phyloP scores from a whole-genome alignment of 805 yeast genomes.

The Metschnikowia dekortorum region DNA sequence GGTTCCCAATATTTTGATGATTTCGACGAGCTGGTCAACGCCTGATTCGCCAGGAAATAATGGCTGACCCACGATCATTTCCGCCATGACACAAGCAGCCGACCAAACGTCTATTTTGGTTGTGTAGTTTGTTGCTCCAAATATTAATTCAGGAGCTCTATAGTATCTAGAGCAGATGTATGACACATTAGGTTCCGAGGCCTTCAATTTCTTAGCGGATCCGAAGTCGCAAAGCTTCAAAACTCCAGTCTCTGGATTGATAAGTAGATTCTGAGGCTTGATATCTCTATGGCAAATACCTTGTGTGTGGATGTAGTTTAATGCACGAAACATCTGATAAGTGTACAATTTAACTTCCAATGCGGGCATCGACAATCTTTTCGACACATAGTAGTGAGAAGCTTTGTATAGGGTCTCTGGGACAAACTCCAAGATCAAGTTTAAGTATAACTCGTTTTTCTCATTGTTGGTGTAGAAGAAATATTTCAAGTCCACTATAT shows the following conservation, averaged over 20 bases:
- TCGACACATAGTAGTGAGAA: conserved; percentile 73
- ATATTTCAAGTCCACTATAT: conserved; percentile 82
- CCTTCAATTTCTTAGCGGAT: conserved; percentile 84
- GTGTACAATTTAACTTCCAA: conserved; percentile 85
- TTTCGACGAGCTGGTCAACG: conserved; percentile 94
- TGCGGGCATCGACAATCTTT: conserved; percentile 76
- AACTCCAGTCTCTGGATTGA: conserved; percentile 80
- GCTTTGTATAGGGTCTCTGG: conserved; percentile 97
- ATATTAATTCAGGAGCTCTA: conserved; percentile 95
- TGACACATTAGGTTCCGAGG: conserved; percentile 90
- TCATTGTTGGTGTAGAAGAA: conserved; percentile 76
- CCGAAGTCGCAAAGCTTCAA: conserved; percentile 96
- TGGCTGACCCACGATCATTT: conserved; percentile 90
- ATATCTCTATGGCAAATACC: conserved; percentile 92
- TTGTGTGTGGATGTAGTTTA: conserved; percentile 71
- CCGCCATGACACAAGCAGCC: conserved; percentile 98
- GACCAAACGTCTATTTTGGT: conserved; percentile 98
- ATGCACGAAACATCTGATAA: conserved; percentile 69
- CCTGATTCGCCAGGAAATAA: conserved; percentile 97
- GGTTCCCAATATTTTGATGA: conserved; percentile 92
- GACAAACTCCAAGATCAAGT: conserved; percentile 83
- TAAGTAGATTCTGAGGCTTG: conserved; percentile 83
- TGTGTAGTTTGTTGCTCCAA: conserved; percentile 95
- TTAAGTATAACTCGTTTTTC: conserved; percentile 75
- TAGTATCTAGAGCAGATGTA: conserved; percentile 96